Conservation (phyloP, 345 rosid genomes). For the Angophora floribunda region DNA sequence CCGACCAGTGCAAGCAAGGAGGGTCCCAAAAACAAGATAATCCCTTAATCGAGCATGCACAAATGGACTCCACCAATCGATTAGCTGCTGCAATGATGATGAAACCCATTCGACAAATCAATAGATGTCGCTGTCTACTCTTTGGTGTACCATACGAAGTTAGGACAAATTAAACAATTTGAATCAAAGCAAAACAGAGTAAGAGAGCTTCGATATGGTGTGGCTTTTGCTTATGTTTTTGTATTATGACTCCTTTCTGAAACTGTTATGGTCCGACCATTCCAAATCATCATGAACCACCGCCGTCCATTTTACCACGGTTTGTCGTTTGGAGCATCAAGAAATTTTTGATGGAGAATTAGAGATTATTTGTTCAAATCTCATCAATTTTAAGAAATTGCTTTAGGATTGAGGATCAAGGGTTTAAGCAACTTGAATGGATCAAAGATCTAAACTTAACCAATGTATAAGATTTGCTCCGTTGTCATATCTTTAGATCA, state of each 20-base stretch:
- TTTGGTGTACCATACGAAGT: background rate
- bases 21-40: background rate
- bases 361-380: background rate
- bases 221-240: background rate
- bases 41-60: background rate
- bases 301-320: background rate
- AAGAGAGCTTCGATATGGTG: background rate
- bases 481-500: background rate
- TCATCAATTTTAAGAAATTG: accelerated
- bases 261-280: background rate
- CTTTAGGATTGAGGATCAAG: background rate
- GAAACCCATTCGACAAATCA: background rate
- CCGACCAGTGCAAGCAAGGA: background rate
- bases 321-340: background rate
- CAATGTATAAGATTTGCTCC: too few relatives aligned
- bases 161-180: background rate
- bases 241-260: background rate
- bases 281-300: background rate
- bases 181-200: background rate
- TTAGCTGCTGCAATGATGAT: background rate
- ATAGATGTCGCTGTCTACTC: background rate
- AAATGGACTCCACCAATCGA: background rate
- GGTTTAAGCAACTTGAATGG: background rate
- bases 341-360: background rate
- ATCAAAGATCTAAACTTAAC: background rate